A percentile compares a stretch with the other conserved stretches of the same genome.
Conservation (phyloP, 2,329 filamentous ascomycete species). For the Cladophialophora psammophila region DNA sequence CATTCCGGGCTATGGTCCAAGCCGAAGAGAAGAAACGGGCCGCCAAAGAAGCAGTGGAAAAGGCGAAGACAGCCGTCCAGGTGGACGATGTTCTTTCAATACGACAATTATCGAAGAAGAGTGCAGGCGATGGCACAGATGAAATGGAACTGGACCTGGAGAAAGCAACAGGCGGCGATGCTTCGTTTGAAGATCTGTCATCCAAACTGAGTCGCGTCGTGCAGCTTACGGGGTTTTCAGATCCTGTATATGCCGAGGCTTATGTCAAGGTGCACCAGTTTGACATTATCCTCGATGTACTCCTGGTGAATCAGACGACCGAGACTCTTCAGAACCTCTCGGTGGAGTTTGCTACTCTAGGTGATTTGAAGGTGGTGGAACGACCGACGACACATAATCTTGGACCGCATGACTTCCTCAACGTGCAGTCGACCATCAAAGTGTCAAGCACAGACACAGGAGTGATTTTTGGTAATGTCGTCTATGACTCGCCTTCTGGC, state of each 20-base stretch:
- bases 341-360: conserved; percentile 97
- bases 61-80: conserved; percentile 91
- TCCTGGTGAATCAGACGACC: conserved; percentile 95
- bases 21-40: conserved; percentile 97
- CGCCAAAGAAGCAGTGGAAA: conserved; percentile 91
- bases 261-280: conserved; percentile 99
- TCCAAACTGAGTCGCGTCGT: conserved; percentile 96
- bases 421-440: conserved; percentile 98
- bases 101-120: conserved; percentile 92
- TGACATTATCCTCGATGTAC: conserved; percentile 94
- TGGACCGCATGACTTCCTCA: conserved; percentile 94
- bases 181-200: conserved; percentile 80
- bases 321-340: conserved; percentile 97
- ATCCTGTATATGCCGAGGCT: conserved; percentile 97
- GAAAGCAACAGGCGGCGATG: conserved; percentile 90
- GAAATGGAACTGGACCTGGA: conserved; percentile 90
- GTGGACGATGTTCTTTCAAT: conserved; percentile 95
- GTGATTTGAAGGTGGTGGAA: conserved; percentile 97
- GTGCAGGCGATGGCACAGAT: conserved; percentile 78
- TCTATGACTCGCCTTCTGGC: conserved; percentile 92
- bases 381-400: conserved; percentile 95
- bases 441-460: conserved; percentile 97
- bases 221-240: conserved; percentile 96
- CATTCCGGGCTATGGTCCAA: conserved; percentile 96
- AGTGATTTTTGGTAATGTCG: conserved; percentile 98